Conservation (phyloP, 169 alveolate species). For the Babesia sp. region DNA sequence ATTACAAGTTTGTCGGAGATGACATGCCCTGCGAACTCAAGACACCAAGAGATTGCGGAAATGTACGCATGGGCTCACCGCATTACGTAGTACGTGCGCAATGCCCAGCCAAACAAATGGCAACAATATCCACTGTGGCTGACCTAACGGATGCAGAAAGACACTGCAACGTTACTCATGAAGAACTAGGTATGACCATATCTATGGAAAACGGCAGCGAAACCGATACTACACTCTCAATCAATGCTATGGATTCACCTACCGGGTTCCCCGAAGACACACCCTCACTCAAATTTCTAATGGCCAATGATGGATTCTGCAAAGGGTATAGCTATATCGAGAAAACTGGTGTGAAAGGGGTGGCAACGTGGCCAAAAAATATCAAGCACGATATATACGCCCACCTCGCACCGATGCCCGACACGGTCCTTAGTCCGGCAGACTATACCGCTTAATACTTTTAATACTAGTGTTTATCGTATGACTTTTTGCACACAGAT, state of each 20-base stretch:
- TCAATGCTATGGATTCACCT: slow-evolving; percentile 14
- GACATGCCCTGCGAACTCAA: slow-evolving; percentile 43
- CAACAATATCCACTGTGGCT: slow-evolving; percentile 22
- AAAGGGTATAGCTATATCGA: background rate
- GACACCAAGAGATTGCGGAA: slow-evolving; percentile 35
- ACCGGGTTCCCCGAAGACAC: background rate
- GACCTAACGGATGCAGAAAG: slow-evolving; percentile 4
- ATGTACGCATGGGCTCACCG: slow-evolving; percentile 2
- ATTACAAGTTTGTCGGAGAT: slow-evolving; percentile 54
- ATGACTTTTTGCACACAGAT: background rate
- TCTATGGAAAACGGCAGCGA: slow-evolving; percentile 9
- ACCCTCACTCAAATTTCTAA: slow-evolving; percentile 1
- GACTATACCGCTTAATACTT: slow-evolving; percentile 13
- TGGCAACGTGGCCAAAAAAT: slow-evolving; percentile 14
- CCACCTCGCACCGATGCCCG: slow-evolving; percentile 26
- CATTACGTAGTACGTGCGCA: slow-evolving; percentile 33
- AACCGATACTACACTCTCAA: slow-evolving; percentile 6
- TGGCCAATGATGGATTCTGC: background rate
- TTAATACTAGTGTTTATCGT: background rate
- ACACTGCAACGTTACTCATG: background rate
- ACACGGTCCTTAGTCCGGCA: slow-evolving; percentile 3
- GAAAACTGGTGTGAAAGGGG: background rate
- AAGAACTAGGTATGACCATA: background rate
- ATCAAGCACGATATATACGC: slow-evolving; percentile 6
- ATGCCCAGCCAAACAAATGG: slow-evolving; percentile 5